phyloP scores from a whole-genome alignment of 345 rosid species.

The Conringia planisiliqua region DNA sequence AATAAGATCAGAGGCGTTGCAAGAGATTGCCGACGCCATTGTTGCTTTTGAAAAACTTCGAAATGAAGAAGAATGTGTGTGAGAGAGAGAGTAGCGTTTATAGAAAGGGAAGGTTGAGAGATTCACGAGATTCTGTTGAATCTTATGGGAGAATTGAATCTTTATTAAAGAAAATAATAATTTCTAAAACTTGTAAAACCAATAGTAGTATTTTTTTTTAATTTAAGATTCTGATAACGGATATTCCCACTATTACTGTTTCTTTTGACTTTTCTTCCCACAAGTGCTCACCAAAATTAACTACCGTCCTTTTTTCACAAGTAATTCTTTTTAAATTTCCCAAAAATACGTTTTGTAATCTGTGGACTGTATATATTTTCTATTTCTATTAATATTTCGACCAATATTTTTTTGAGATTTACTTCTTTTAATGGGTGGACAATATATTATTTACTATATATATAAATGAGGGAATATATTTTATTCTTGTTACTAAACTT shows the following conservation, averaged over 20 bases:
- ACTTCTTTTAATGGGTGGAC: neutral
- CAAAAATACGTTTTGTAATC: neutral
- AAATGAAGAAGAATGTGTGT: neutral
- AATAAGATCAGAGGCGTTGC: slow-evolving; percentile 28
- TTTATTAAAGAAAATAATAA: no score
- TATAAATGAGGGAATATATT: neutral
- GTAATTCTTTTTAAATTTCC: neutral
- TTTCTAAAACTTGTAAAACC: no score
- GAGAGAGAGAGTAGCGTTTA: neutral
- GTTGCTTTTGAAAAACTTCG: no score
- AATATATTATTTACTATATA: neutral
- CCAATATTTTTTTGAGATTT: neutral
- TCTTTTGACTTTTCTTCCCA: slow-evolving; percentile 20
- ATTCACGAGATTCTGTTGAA: slow-evolving; percentile 35
- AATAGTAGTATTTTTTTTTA: no score
- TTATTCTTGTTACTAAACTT: neutral
- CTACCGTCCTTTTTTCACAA: neutral
- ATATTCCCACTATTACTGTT: neutral
- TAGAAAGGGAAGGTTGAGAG: slow-evolving; percentile 16
- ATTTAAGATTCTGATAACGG: slow-evolving; percentile 6
- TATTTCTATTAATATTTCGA: neutral
- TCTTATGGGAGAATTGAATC: slow-evolving; percentile 21
- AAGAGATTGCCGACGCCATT: slow-evolving; percentile 25
- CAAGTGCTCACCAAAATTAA: neutral
- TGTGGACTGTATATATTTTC: neutral